A percentile compares a stretch with the other conserved stretches of the same genome.
Evolutionary conservation across 1,284 basidiomycete species (phyloP).

Genomic region (Singerocomus inundabilis): DNA sequence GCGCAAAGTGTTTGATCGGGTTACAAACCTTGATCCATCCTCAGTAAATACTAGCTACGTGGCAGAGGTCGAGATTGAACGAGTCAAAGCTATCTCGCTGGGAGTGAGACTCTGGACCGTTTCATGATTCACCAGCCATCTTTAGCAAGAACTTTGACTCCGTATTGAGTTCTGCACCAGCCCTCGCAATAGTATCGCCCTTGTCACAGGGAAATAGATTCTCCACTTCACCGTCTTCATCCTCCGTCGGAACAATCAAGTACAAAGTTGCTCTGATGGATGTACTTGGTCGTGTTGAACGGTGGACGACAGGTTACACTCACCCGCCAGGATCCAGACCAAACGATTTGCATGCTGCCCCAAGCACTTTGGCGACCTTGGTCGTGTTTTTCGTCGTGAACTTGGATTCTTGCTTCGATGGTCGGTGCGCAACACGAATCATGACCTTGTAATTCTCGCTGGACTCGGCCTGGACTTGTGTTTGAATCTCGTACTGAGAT

Average conservation of each 20-base stretch:
- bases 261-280: slow-evolving; percentile 26
- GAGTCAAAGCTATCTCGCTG: background rate
- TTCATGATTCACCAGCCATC: slow-evolving; percentile 24
- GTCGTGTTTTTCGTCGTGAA: slow-evolving; percentile 47
- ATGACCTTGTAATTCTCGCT: slow-evolving; percentile 19
- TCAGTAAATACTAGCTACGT: background rate
- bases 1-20: background rate
- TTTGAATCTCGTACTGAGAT: slow-evolving; percentile 1
- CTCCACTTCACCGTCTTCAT: slow-evolving; percentile 23
- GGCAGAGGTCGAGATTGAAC: background rate
- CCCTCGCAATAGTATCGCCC: slow-evolving; percentile 31
- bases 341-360: slow-evolving; percentile 44
- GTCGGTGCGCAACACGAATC: slow-evolving; percentile 36
- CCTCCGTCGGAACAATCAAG: slow-evolving; percentile 24
- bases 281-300: background rate
- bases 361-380: slow-evolving; percentile 41
- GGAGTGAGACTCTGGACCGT: slow-evolving; percentile 1
- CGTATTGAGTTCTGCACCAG: slow-evolving; percentile 26
- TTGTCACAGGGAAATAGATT: slow-evolving; percentile 29
- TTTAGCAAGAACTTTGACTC: slow-evolving; percentile 28
- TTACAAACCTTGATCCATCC: background rate
- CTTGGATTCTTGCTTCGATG: slow-evolving; percentile 36
- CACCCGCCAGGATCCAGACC: slow-evolving; percentile 35
- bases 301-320: slow-evolving; percentile 2
- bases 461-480: slow-evolving; percentile 3